Evolutionary conservation across 805 yeast species (phyloP).

Genomic region (Suhomyces kilbournensis): DNA sequence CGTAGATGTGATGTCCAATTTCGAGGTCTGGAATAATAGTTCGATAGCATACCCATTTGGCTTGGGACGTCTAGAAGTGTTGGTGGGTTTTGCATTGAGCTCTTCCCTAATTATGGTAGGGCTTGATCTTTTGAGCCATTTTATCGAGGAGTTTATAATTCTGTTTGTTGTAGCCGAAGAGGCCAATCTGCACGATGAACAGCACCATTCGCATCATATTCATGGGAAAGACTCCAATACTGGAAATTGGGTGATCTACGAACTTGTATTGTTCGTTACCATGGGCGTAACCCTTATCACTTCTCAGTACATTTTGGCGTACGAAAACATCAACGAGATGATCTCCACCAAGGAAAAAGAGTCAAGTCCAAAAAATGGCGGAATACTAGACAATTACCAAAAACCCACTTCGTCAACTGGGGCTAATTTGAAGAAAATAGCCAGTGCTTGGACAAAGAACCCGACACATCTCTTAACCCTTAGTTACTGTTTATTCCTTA

Average conservation of each 20-base stretch:
- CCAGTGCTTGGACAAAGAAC: constrained; percentile 23
- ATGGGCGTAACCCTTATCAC: constrained; percentile 27
- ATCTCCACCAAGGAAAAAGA: constrained; percentile 20
- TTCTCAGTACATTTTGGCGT: constrained; percentile 32
- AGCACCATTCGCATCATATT: constrained; percentile 39
- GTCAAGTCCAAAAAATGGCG: constrained; percentile 2
- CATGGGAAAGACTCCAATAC: constrained; percentile 25
- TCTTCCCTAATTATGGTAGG: constrained; percentile 89
- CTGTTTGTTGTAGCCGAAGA: constrained; percentile 34
- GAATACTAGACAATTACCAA: constrained; percentile 1
- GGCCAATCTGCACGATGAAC: constrained; percentile 14
- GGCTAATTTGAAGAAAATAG: constrained; percentile 9
- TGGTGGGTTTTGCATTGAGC: constrained; percentile 82
- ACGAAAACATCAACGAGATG: constrained; percentile 33
- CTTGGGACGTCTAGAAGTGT: constrained; percentile 82
- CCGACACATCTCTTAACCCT: constrained; percentile 50
- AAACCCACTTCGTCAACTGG: too few relatives aligned
- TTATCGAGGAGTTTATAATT: constrained; percentile 70
- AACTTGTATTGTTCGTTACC: constrained; percentile 16
- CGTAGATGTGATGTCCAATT: constrained; percentile 83
- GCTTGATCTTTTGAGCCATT: constrained; percentile 80
- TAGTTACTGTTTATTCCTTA: constrained; percentile 37
- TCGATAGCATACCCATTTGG: constrained; percentile 90
- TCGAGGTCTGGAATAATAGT: constrained; percentile 84
- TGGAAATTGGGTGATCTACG: constrained; percentile 29